Evolutionary conservation across 2,329 filamentous ascomycete genomes (phyloP).

Genomic region (Thelonectria rubi): DNA sequence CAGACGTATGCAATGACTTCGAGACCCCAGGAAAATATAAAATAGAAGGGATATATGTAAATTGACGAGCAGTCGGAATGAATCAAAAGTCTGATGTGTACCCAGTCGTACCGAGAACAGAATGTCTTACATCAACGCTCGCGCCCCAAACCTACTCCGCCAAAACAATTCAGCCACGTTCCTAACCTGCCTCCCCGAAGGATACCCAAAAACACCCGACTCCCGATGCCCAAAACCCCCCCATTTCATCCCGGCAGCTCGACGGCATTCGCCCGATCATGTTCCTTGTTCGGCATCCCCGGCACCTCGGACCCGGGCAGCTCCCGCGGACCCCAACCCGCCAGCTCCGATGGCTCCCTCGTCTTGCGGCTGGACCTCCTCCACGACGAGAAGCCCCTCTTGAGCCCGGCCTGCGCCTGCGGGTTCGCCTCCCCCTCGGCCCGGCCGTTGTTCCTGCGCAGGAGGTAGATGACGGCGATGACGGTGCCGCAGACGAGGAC

Average conservation of each 20-base stretch:
- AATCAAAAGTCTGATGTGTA: no score
- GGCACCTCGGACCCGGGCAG: neutral
- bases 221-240: no score
- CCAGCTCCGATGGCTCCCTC: neutral
- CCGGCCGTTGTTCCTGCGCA: conserved; percentile 1
- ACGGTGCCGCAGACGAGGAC: conserved; percentile 46
- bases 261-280: neutral
- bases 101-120: no score
- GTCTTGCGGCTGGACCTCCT: neutral
- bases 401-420: neutral
- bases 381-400: neutral
- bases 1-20: no score
- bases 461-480: conserved; percentile 24
- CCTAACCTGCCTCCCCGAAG: no score
- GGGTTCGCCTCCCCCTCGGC: neutral
- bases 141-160: no score
- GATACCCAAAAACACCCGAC: no score
- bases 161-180: no score
- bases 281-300: neutral
- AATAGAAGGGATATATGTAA: no score
- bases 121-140: no score
- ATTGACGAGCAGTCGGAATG: no score
- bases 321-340: neutral
- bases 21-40: no score
- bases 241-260: neutral